phyloP scores from a whole-genome alignment of 495 filamentous ascomycete species.

The Copromyces sp. region DNA sequence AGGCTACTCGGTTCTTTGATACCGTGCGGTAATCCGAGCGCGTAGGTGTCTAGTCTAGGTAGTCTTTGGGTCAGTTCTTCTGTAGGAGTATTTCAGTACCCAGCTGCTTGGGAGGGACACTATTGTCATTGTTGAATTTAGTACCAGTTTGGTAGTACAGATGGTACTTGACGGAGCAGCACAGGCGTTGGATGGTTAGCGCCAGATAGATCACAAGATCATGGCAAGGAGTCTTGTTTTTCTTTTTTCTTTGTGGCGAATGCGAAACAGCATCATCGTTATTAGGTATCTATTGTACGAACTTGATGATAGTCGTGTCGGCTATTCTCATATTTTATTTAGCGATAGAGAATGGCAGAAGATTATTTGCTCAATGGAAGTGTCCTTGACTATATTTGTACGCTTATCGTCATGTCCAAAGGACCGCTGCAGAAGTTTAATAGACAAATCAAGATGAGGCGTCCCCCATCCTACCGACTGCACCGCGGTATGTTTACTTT shows the following conservation, averaged over 20 bases:
- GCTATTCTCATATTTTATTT: neutral
- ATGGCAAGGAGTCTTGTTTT: neutral
- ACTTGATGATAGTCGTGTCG: neutral
- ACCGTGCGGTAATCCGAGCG: constrained; percentile 30
- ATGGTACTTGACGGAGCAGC: neutral
- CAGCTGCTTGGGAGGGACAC: neutral
- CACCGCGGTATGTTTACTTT: no score
- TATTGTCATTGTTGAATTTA: neutral
- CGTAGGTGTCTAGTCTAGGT: neutral
- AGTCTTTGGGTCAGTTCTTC: no score
- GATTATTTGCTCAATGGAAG: neutral
- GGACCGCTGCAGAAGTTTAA: no score
- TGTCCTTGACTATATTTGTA: neutral
- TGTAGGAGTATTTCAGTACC: neutral
- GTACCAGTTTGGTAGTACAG: neutral
- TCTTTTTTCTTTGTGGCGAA: no score
- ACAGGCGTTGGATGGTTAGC: neutral
- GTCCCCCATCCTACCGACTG: no score
- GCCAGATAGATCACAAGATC: neutral
- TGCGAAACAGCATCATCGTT: neutral
- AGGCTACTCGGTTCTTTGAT: constrained; percentile 69
- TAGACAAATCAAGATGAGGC: no score
- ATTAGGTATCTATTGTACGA: neutral
- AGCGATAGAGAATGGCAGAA: neutral
- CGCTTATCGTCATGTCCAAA: neutral